Base-by-base conservation (phyloP, 345 rosid genomes). In the Ceriops zippeliana region DNA sequence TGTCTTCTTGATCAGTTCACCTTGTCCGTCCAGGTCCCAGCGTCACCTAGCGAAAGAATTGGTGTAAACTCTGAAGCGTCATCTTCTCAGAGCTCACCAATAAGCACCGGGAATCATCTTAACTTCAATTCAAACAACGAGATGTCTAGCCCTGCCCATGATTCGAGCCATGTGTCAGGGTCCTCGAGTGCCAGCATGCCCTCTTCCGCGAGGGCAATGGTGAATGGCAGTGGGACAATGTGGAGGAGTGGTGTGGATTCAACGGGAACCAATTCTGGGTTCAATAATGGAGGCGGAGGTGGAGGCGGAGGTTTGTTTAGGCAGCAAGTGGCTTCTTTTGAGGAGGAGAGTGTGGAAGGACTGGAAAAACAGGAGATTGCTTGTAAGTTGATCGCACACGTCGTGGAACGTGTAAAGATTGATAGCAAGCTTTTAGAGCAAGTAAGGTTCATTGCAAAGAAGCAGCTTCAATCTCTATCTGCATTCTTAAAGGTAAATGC, bases 341-440 rank as follows among this genome's bases (percentile, higher is more conserved):
- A 96, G 82, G 99, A 96, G 53, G 98, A 89, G 81, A 81, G 88
- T 47, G 80, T 87, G 47, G 96, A 89, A 82, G 85, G 83, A 75
- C 82, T 92, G 88, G 98, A 96, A 86, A 96, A 86, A 83, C 98
- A 88, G 62, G 97, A 87, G 78, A 81, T 92, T 79, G 91, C 93
- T 2, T 90, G 79, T 70, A 96, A 90, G 78, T 82, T 96, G 84
- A 87, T 90, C 32, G 76, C 93, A 13, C 97, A 85, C 72, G 79
- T 89, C 59, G 70, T 90, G 84, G 87, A 81, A 26, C 86, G 81
- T 70, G 90, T 81, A 58, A 86, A 77, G 76, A 76, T 92, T 74
- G 93, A 92, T 60, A 67, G 81, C 8, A 87, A 89, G 72, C 91
- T 90, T 76, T 75, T 89, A 84, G 92, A 88, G 80, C 96, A 85